Base-by-base conservation (phyloP, 2,329 filamentous ascomycete species). In the Myrmaecium sp. region DNA sequence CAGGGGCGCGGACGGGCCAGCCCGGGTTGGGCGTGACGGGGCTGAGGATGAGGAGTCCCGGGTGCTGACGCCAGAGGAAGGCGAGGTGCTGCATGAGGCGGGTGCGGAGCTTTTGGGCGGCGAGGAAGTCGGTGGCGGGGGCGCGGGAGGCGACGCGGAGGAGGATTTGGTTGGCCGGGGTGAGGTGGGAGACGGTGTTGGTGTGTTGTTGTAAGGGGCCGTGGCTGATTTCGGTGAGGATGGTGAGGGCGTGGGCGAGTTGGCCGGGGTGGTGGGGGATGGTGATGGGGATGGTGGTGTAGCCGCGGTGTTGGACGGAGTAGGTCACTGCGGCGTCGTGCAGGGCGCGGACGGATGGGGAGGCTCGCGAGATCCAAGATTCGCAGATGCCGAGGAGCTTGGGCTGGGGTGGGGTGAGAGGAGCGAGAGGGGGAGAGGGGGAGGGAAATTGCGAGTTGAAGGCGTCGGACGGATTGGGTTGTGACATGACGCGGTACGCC, bases 31-130 rank as follows among this genome's bases (percentile, higher is more conserved):
- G 79, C 3, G 70, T 69, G 1, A 81, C 83, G 0, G 84, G 84
- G 2, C 76, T 77, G 21, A 91, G 55, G 32, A 94, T 70, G 17
- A 93, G 54, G 32, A 94, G 55, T 14, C 77, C 79, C 0, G 81
- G 79, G 42, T 91, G 53, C 30, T 62, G 54, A 37, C 67, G 55
- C 54, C 73, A 93, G 2, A 91, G 56, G 38, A 64, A 60, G 0
- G 78, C 68, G 7, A 91, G 58, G 50, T 91, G 81, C 18, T 66
- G 61, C 81, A 91, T 92, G 28, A 86, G 55, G 18, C 86, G 54
- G 18, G 70, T 66, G 14, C 84, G 72, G 16, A 94, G 51, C 38
- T 76, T 69, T 39, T 80, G 76, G 23, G 73, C 74, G 34, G 74
- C 70, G 31, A 86, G 51, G 40, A 78, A 71, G 43, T 93, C 82